Base-by-base conservation (phyloP, 305 asterid species). In the Salvia sclarea region DNA sequence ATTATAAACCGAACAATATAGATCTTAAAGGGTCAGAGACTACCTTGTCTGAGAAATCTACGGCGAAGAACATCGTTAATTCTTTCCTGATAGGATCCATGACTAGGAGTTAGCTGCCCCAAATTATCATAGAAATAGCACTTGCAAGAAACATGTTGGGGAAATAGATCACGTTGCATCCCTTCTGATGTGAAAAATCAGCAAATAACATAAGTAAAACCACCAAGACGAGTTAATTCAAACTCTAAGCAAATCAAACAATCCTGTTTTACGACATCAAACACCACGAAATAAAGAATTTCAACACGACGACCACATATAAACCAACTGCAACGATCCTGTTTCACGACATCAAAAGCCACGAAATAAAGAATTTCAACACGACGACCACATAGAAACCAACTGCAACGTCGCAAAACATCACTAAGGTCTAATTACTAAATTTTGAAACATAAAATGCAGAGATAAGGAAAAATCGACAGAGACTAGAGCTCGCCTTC, bases 21-120 rank as follows among this genome's bases (percentile, higher is more conserved):
- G 66, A 61, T 14, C 18, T n/a, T 6, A 2, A 18, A 70, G 65
- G 41, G 44, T 17, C n/a, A 59, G 61, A 73, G 41, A 56, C 44
- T 40, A 91, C 98, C 98, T 88, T 88, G 98, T 88, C 98, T 88
- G 64, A 91, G 89, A 83, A 95, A 95, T 76, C 97, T 79, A 24
- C 98, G 87, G 69, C 84, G 85, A 78, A 95, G 82, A 70, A 92
- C 92, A 59, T 88, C 98, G 71, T 66, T 77, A 53, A 74, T 78
- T 67, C 86, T 81, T 61, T 74, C 61, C 70, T 71, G 76, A 55
- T 82, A 79, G 61, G 79, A 70, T 66, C 78, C 86, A 48, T 38
- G 59, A 52, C 33, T 73, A 60, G 83, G 79, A 75, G 84, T 83
- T 41, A 74, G 77, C 55, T 79, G 74, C 67, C 95, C 94, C 87